These are phyloP conservation scores for Climacium dendroides DNA, from an alignment of 225 moss, liverwort and hornwort species.

Conservation along the genomic window DNA sequence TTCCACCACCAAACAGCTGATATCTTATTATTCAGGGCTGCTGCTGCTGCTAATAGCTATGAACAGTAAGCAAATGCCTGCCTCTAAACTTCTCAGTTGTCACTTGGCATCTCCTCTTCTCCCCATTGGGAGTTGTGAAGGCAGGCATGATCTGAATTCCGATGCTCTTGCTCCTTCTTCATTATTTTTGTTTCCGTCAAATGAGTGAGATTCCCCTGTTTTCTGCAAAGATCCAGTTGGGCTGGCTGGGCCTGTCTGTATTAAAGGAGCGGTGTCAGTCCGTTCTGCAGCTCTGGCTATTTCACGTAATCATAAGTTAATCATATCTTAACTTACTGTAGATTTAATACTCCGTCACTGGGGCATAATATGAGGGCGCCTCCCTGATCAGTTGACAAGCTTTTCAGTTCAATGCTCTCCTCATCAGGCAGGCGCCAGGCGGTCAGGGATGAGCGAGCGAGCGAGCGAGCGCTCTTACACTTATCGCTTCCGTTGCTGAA, in stretches of 20 bases:
- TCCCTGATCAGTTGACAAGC: background rate
- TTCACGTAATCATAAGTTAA: background rate
- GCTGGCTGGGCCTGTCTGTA: too few relatives aligned
- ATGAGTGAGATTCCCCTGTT: background rate
- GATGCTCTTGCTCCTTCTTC: background rate
- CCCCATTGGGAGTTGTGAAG: background rate
- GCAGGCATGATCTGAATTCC: too few relatives aligned
- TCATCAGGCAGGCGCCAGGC: too few relatives aligned
- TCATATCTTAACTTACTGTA: too few relatives aligned
- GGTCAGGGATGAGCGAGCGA: too few relatives aligned
- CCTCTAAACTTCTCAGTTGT: background rate
- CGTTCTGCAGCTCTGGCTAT: too few relatives aligned
- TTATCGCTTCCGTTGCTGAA: background rate
- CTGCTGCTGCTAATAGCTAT: too few relatives aligned
- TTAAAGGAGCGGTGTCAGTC: background rate
- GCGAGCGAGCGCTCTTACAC: too few relatives aligned
- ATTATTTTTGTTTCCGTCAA: background rate
- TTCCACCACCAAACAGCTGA: background rate
- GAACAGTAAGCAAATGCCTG: background rate
- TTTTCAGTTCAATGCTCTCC: background rate
- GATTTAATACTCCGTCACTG: background rate
- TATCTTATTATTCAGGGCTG: too few relatives aligned
- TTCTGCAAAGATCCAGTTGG: too few relatives aligned
- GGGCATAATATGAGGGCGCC: background rate
- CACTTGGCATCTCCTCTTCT: too few relatives aligned